These are phyloP conservation scores for Ploettnerulaceae sp. DNA, from an alignment of 2,329 filamentous ascomycete genomes.

Conservation along the genomic window DNA sequence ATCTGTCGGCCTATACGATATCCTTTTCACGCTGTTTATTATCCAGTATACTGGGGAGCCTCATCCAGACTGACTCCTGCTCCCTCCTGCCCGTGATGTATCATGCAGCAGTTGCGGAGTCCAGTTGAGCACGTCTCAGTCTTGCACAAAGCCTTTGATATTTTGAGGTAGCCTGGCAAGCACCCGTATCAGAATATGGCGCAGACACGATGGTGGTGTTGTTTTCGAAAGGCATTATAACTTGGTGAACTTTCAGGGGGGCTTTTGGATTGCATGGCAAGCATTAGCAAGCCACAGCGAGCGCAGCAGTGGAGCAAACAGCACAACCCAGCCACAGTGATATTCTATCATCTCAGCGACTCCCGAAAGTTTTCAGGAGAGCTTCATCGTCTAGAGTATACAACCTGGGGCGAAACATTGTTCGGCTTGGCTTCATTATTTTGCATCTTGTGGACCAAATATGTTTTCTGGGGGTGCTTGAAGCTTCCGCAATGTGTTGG, in stretches of 20 bases:
- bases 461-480: background rate
- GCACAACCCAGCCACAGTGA: constrained; percentile 30
- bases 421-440: too few species aligned
- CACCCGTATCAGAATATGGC: constrained; percentile 36
- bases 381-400: too few species aligned
- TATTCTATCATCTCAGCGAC: background rate
- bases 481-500: too few species aligned
- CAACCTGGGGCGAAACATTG: too few species aligned
- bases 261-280: constrained; percentile 16
- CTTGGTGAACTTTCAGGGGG: constrained; percentile 20
- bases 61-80: constrained; percentile 39
- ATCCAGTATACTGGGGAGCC: constrained; percentile 22
- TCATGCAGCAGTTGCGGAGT: constrained; percentile 35
- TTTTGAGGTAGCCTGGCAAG: constrained; percentile 50
- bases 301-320: constrained; percentile 46
- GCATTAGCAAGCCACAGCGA: constrained; percentile 44
- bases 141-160: constrained; percentile 42
- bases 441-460: background rate
- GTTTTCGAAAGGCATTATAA: constrained; percentile 21
- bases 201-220: constrained; percentile 32
- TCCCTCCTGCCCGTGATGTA: constrained; percentile 30
- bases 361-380: constrained; percentile 7
- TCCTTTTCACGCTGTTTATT: constrained; percentile 21
- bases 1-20: constrained; percentile 26
- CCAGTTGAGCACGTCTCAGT: constrained; percentile 58